phyloP scores from a whole-genome alignment of 768 basidiomycete species.

The Tremella fuciformis region DNA sequence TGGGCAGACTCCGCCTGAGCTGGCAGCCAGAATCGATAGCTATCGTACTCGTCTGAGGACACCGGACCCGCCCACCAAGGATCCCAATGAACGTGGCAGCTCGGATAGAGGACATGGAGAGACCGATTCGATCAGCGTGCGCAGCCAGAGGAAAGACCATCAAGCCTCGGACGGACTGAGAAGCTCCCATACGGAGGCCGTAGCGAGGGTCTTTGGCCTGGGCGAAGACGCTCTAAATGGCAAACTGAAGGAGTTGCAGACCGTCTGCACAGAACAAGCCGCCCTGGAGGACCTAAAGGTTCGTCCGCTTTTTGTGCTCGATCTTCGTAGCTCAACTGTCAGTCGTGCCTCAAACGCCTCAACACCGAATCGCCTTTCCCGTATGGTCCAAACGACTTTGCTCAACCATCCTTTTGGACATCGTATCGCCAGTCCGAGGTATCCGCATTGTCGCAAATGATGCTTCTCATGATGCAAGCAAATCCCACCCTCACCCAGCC shows the following conservation, averaged over 20 bases:
- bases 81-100: neutral
- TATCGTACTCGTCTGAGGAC: conserved; percentile 68
- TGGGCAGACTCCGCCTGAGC: conserved; percentile 77
- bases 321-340: conserved; percentile 11
- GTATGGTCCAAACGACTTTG: conserved; percentile 81
- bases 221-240: conserved; percentile 15
- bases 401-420: conserved; percentile 74
- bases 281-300: conserved; percentile 86
- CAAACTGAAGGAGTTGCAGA: conserved; percentile 23
- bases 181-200: conserved; percentile 17
- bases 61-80: conserved; percentile 56
- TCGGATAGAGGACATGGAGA: conserved; percentile 13
- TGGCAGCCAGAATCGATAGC: conserved; percentile 74
- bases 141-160: conserved; percentile 4
- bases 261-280: conserved; percentile 58
- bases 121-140: conserved; percentile 1
- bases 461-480: conserved; percentile 77
- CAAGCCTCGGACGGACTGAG: conserved; percentile 9
- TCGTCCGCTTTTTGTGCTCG: conserved; percentile 15
- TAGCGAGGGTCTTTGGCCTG: conserved; percentile 21
- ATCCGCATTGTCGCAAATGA: conserved; percentile 77
- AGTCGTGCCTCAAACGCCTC: conserved; percentile 90
- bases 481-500: conserved; percentile 67
- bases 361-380: conserved; percentile 79
- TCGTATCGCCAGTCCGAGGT: conserved; percentile 81